Evolutionary conservation across 2,329 filamentous ascomycete species (phyloP).

Genomic region (Sphaerulina populicola): DNA sequence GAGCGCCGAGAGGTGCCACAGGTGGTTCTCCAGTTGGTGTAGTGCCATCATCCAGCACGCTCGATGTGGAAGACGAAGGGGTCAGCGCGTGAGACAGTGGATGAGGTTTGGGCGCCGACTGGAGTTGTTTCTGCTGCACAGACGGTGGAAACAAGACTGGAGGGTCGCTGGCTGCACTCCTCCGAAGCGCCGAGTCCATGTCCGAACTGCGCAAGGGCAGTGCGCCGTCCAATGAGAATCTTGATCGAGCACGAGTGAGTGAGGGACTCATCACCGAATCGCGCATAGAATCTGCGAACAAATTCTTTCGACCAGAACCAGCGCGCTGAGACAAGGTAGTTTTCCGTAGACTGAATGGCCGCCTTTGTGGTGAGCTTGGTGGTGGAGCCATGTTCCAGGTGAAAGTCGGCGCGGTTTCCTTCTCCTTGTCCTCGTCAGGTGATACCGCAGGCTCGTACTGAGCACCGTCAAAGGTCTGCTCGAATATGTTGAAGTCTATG

Average conservation of each 20-base stretch:
- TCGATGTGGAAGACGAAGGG: conserved; percentile 76
- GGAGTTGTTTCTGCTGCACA: conserved; percentile 25
- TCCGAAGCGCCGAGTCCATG: conserved; percentile 51
- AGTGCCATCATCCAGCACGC: conserved; percentile 57
- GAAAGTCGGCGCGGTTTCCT: conserved; percentile 29
- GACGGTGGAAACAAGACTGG: conserved; percentile 35
- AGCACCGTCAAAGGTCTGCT: conserved; percentile 41
- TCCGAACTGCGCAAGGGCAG: conserved; percentile 58
- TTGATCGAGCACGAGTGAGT: conserved; percentile 42
- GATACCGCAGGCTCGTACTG: conserved; percentile 23
- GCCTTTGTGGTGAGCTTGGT: conserved; percentile 29
- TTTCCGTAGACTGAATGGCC: conserved; percentile 52
- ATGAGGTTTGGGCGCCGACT: conserved; percentile 51
- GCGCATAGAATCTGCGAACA: conserved; percentile 32
- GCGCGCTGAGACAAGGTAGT: conserved; percentile 82
- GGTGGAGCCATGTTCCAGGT: conserved; percentile 31
- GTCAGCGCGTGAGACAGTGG: conserved; percentile 80
- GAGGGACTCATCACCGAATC: conserved; percentile 25
- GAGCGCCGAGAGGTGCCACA: background rate
- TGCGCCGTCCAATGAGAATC: conserved; percentile 72
- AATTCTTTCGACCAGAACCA: conserved; percentile 38
- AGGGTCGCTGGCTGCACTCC: conserved; percentile 58
- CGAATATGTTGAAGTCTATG: conserved; percentile 70
- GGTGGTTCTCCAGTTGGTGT: conserved; percentile 12
- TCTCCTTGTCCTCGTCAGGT: conserved; percentile 26